These are phyloP conservation scores for Thalassiosira profunda DNA, from an alignment of 108 stramenopile species.

Conservation along the genomic window DNA sequence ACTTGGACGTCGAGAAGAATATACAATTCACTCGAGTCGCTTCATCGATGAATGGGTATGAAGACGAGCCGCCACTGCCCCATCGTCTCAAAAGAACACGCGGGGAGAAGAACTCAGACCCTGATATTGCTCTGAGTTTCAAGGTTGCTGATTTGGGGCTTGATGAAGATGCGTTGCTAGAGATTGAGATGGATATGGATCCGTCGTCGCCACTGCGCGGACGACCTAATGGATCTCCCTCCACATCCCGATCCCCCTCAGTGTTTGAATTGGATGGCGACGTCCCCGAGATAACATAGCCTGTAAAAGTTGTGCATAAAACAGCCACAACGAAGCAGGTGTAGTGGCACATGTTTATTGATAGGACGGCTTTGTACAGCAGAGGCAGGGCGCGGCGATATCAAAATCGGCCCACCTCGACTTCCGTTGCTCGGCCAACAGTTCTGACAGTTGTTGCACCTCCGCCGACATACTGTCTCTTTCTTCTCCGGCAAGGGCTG, in stretches of 20 bases:
- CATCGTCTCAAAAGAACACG: conserved; percentile 1
- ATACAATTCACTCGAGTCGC: conserved; percentile 26
- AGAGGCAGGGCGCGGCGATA: conserved; percentile 70
- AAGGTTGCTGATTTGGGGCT: conserved; percentile 17
- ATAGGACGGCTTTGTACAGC: conserved; percentile 42
- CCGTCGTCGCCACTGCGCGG: conserved; percentile 1
- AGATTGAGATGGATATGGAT: conserved; percentile 1
- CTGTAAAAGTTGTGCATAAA: too few species aligned
- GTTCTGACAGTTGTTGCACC: conserved; percentile 29
- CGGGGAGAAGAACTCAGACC: conserved; percentile 38
- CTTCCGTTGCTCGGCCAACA: conserved; percentile 50
- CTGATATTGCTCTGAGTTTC: conserved; percentile 33
- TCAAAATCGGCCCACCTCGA: conserved; percentile 66
- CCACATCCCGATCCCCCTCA: too few species aligned
- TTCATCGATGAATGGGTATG: conserved; percentile 32
- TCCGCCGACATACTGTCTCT: conserved; percentile 11
- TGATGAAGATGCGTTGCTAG: conserved; percentile 13
- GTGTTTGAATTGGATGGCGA: too few species aligned
- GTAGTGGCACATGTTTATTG: too few species aligned
- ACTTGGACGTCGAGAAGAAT: conserved; percentile 15
- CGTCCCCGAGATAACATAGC: too few species aligned
- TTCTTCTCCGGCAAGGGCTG: neutral
- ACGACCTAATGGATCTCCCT: too few species aligned
- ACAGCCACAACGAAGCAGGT: too few species aligned
- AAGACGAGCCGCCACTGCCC: conserved; percentile 14